Conservation (phyloP, 163 green algal genomes). For the Volvox carteri region DNA sequence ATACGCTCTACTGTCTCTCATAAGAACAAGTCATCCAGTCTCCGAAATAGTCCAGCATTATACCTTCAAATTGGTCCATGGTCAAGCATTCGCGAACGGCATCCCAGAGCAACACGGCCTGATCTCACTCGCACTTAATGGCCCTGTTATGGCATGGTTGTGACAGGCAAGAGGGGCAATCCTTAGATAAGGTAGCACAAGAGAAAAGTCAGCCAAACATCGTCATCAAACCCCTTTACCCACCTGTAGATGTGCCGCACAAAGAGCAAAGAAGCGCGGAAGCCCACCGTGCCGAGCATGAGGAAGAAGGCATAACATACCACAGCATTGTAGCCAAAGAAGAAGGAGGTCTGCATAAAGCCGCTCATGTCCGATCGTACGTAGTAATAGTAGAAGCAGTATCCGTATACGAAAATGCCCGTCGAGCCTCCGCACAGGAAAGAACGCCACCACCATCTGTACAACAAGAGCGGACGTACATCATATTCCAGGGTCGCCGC, state of each 20-base stretch:
- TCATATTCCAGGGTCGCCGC: too few relatives aligned
- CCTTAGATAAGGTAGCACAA: too few relatives aligned
- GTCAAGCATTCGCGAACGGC: too few relatives aligned
- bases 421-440: constrained; percentile 97
- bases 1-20: too few relatives aligned
- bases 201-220: too few relatives aligned
- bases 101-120: too few relatives aligned
- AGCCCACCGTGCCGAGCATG: constrained; percentile 95
- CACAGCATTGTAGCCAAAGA: constrained; percentile 80
- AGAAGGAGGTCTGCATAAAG: constrained; percentile 95
- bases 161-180: too few relatives aligned
- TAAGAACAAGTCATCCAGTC: too few relatives aligned
- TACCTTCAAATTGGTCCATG: too few relatives aligned
- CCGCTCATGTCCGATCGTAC: constrained; percentile 91
- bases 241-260: constrained; percentile 95
- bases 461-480: not conserved
- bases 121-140: constrained; percentile 66
- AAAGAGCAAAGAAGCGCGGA: constrained; percentile 89
- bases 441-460: constrained; percentile 95
- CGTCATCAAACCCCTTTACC: too few relatives aligned
- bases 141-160: constrained; percentile 1
- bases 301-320: constrained; percentile 96
- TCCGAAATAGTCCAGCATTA: too few relatives aligned
- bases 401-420: constrained; percentile 94
- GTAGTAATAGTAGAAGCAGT: constrained; percentile 98